Evolutionary conservation across 371 early-diverging fungal genomes (phyloP).

Genomic region (Mortierella polycephala): DNA sequence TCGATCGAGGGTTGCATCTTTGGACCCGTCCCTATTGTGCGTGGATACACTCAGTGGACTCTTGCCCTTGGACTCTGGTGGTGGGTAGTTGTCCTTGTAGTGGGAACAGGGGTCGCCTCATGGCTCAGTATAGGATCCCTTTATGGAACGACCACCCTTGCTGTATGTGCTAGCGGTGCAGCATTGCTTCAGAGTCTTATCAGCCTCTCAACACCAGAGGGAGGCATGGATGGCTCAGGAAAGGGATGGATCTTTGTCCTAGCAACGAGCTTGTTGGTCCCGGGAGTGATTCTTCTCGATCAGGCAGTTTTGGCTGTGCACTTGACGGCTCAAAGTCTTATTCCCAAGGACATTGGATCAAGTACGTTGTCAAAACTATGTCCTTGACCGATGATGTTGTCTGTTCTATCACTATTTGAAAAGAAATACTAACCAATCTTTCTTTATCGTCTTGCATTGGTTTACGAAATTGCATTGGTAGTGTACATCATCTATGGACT

Average conservation of each 20-base stretch:
- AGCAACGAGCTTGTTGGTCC: constrained; percentile 10
- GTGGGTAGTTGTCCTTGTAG: constrained; percentile 29
- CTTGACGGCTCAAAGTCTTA: constrained; percentile 29
- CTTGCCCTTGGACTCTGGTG: constrained; percentile 49
- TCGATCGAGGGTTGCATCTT: constrained; percentile 15
- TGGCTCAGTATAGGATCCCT: constrained; percentile 34
- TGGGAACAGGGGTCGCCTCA: constrained; percentile 39
- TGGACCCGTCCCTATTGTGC: constrained; percentile 31
- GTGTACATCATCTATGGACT: constrained; percentile 44
- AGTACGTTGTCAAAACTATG: constrained; percentile 16
- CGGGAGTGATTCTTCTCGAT: constrained; percentile 27
- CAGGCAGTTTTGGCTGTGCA: constrained; percentile 10
- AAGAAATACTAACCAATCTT: neutral
- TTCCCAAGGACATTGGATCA: constrained; percentile 6
- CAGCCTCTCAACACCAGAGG: constrained; percentile 4
- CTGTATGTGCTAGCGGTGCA: constrained; percentile 21
- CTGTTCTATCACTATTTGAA: no score
- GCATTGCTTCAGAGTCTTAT: constrained; percentile 35
- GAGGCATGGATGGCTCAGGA: constrained; percentile 3
- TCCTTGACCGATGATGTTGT: neutral
- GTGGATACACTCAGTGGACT: constrained; percentile 35
- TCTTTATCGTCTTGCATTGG: neutral
- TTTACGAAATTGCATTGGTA: neutral
- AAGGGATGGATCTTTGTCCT: constrained; percentile 27
- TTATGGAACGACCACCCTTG: constrained; percentile 28